Evolutionary conservation across 192 early-diverging fungal genomes (phyloP).

Genomic region (Umbelopsis isabellina): DNA sequence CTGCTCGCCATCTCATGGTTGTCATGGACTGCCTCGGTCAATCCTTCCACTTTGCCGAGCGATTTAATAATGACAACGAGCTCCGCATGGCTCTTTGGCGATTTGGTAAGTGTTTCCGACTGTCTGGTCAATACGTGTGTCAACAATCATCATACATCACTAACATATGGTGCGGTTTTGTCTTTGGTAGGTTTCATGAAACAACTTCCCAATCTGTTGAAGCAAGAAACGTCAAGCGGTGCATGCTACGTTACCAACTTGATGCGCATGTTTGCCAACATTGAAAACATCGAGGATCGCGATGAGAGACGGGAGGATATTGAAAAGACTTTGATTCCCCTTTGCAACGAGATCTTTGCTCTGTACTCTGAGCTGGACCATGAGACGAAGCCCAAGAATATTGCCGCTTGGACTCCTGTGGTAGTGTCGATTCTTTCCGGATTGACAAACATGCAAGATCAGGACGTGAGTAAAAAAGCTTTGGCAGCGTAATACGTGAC

Average conservation of each 20-base stretch:
- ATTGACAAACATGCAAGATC: constrained; percentile 67
- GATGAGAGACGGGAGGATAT: constrained; percentile 41
- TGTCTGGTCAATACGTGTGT: not conserved
- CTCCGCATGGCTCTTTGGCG: constrained; percentile 81
- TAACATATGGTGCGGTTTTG: not conserved
- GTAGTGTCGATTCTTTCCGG: constrained; percentile 73
- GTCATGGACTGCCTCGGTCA: constrained; percentile 81
- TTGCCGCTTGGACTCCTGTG: constrained; percentile 77
- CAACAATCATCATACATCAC: not conserved
- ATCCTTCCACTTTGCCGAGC: constrained; percentile 77
- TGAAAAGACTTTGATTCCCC: constrained; percentile 47
- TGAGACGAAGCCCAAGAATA: constrained; percentile 70
- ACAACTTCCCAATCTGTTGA: constrained; percentile 87
- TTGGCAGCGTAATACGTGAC: not conserved
- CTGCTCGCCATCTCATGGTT: constrained; percentile 67
- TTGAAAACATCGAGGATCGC: constrained; percentile 44
- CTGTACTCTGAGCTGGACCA: constrained; percentile 69
- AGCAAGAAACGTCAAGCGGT: constrained; percentile 84
- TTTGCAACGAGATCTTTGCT: constrained; percentile 59
- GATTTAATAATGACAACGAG: constrained; percentile 78
- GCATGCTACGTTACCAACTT: constrained; percentile 69
- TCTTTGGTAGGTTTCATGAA: constrained; percentile 74
- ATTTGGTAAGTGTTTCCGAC: constrained; percentile 41
- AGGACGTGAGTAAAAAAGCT: constrained; percentile 45
- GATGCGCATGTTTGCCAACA: constrained; percentile 64